These are phyloP conservation scores for Yamadazyma trypodendri DNA, from an alignment of 1,139 yeast genomes.

Conservation along the genomic window DNA sequence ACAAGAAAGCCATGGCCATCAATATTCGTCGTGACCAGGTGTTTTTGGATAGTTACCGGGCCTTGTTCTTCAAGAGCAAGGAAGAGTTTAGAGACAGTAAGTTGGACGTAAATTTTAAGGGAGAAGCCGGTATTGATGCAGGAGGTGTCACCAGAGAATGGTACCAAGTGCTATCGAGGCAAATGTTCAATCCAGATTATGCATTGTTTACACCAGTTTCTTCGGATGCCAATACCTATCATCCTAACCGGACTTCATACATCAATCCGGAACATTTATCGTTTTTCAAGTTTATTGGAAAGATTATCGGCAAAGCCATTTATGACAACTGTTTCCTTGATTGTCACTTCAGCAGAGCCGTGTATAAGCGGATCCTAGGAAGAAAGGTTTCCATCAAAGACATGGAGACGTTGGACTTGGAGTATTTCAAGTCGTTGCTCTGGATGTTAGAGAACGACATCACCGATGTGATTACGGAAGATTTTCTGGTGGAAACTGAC, in stretches of 20 bases:
- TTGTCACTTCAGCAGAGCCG: slow-evolving; percentile 94
- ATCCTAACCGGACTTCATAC: slow-evolving; percentile 91
- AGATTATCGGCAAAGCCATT: slow-evolving; percentile 92
- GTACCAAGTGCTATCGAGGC: slow-evolving; percentile 92
- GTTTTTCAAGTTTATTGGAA: slow-evolving; percentile 91
- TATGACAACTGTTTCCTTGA: slow-evolving; percentile 85
- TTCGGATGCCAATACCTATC: slow-evolving; percentile 90
- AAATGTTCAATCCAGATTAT: slow-evolving; percentile 95
- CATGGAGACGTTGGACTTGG: slow-evolving; percentile 92
- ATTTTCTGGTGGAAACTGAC: slow-evolving; percentile 89
- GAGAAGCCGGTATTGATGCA: slow-evolving; percentile 97
- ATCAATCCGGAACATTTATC: slow-evolving; percentile 91
- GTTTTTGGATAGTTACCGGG: slow-evolving; percentile 84
- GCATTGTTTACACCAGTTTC: slow-evolving; percentile 92
- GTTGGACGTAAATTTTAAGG: slow-evolving; percentile 78
- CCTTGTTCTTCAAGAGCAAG: slow-evolving; percentile 75
- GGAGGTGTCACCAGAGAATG: slow-evolving; percentile 98
- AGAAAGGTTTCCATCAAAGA: slow-evolving; percentile 83
- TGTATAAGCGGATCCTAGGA: slow-evolving; percentile 83
- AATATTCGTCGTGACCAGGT: slow-evolving; percentile 87
- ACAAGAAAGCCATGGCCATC: slow-evolving; percentile 53
- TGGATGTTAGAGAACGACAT: slow-evolving; percentile 98
- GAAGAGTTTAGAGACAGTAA: slow-evolving; percentile 75
- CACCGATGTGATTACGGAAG: slow-evolving; percentile 95
- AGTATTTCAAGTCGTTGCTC: slow-evolving; percentile 83